phyloP scores from a whole-genome alignment of 352 stramenopile species.

The Pythium folliculosum region DNA sequence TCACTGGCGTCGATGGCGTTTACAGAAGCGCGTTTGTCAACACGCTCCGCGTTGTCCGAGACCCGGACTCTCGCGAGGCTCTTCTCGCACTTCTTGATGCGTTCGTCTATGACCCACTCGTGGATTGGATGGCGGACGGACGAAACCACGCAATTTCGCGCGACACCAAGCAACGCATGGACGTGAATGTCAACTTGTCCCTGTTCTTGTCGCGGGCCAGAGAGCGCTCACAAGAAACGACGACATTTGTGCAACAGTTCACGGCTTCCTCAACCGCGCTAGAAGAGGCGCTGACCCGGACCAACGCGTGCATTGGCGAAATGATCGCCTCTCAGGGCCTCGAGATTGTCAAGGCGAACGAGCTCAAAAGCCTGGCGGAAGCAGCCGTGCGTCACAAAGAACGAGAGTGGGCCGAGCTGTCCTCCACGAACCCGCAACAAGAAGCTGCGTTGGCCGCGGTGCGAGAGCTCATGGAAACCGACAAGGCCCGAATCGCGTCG shows the following conservation, averaged over 20 bases:
- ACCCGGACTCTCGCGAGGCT: slow-evolving; percentile 61
- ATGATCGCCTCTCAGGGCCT: slow-evolving; percentile 5
- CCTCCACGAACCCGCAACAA: not conserved
- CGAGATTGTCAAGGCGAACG: not conserved
- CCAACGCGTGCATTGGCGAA: not conserved
- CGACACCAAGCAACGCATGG: slow-evolving; percentile 58
- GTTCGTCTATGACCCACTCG: slow-evolving; percentile 86
- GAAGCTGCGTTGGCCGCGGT: not conserved
- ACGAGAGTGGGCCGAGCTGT: slow-evolving; percentile 7
- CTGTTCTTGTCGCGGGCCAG: slow-evolving; percentile 80
- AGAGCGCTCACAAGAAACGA: slow-evolving; percentile 70
- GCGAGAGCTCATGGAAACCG: slow-evolving; percentile 1
- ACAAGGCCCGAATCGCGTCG: slow-evolving; percentile 28
- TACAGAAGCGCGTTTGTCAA: slow-evolving; percentile 77
- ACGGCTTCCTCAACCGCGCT: slow-evolving; percentile 20
- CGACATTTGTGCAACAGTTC: slow-evolving; percentile 45
- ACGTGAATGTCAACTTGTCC: slow-evolving; percentile 87
- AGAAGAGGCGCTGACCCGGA: not conserved
- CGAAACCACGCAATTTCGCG: slow-evolving; percentile 18
- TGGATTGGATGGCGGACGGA: slow-evolving; percentile 57
- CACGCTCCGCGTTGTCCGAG: slow-evolving; percentile 70
- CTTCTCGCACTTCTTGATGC: slow-evolving; percentile 78
- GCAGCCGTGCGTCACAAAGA: slow-evolving; percentile 3
- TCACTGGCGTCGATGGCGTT: slow-evolving; percentile 72
- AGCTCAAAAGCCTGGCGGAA: slow-evolving; percentile 10